These are phyloP conservation scores for Nowakowskiella sp. DNA, from an alignment of 192 early-diverging fungal genomes.

Conservation along the genomic window DNA sequence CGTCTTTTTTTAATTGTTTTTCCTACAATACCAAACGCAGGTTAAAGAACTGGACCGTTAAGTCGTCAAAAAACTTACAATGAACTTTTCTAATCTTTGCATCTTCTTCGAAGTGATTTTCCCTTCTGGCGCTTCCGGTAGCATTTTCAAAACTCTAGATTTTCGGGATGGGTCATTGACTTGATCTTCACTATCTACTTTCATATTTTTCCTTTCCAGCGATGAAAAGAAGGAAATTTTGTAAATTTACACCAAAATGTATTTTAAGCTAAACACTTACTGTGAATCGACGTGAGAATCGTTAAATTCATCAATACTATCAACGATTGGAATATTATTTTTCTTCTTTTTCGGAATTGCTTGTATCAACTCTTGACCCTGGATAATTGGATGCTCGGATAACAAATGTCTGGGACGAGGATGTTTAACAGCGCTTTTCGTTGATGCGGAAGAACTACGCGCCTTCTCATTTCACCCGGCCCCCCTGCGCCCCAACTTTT, in stretches of 20 bases:
- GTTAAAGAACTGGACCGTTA: not conserved
- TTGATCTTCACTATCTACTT: slow-evolving; percentile 25
- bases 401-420: slow-evolving; percentile 20
- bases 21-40: slow-evolving; percentile 12
- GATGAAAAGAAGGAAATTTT: not conserved
- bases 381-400: not conserved
- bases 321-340: not conserved
- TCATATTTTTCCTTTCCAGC: slow-evolving; percentile 1
- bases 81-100: slow-evolving; percentile 51
- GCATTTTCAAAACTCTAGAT: not conserved
- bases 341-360: slow-evolving; percentile 1
- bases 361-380: not conserved
- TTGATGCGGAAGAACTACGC: slow-evolving; percentile 19
- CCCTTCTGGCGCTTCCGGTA: not conserved
- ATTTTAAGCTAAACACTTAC: not conserved
- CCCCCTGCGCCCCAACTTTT: not conserved
- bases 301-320: not conserved
- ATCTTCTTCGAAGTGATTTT: slow-evolving; percentile 36
- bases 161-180: slow-evolving; percentile 4
- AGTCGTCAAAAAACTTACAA: not conserved
- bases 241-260: not conserved
- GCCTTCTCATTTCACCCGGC: slow-evolving; percentile 39
- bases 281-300: not conserved
- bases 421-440: slow-evolving; percentile 23
- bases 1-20: slow-evolving; percentile 53